Evolutionary conservation across 2,329 filamentous ascomycete species (phyloP), one percentile per base, ranked within the genome.

Genomic region (Paraphoma sp.): DNA sequence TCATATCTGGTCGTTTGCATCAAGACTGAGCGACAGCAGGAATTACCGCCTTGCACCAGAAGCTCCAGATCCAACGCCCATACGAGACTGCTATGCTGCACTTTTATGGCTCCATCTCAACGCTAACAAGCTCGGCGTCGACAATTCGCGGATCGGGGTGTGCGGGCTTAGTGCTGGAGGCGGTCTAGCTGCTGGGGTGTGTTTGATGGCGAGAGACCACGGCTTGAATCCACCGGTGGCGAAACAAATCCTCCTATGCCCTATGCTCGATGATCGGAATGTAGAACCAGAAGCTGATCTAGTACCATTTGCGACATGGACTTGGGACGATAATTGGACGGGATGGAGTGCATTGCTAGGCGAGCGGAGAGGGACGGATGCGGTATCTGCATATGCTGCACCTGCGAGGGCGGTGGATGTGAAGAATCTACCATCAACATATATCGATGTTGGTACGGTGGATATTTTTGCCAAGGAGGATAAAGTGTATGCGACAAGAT

Each of bases 251-350:
- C 72, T 83, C 6, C 69, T 81, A 33, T 80, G 79, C 53, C 80
- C 80, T 3, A 83, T 83, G 80, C 67, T 83, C 9, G 80, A 83
- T 60, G 79, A 83, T 56, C 68, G 74, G 40, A 76, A 70, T 49
- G 70, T 72, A 28, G 65, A 56, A 28, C 60, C 56, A 14, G 23
- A 36, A 8, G 14, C 14, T 8, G 47, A 36, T 6, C 23, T 55
- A 18, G 31, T 29, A 9, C 17, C 36, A 9, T 44, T 50, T 17
- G 65, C 70, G 0, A 66, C 67, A 16, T 82, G 79, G 78, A 67
- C 64, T 2, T 58, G 60, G 9, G 70, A 47, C 14, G 52, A 60
- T 41, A 58, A 60, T 36, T 23, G 17, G 38, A 53, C 53, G 6
- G 54, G 38, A 12, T 63, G 60, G 60, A 53, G 28, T 9, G 60